Conservation (phyloP, 306 rosid genomes). For the Citrullus amarus region DNA sequence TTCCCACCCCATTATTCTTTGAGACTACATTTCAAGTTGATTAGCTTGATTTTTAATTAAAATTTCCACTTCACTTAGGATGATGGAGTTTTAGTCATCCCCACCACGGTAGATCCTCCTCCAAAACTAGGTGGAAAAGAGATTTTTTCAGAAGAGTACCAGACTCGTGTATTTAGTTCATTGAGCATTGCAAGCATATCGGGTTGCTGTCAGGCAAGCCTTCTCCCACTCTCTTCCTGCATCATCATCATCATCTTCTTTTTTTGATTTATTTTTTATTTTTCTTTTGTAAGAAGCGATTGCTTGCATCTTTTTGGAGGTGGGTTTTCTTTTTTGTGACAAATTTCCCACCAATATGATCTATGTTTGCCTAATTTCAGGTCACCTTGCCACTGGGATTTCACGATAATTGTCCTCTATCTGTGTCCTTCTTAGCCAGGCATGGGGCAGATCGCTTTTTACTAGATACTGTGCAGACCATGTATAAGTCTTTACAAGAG, state of each 20-base stretch:
- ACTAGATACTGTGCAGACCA: conserved; percentile 55
- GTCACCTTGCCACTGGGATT: conserved; percentile 76
- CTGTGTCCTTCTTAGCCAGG: conserved; percentile 87
- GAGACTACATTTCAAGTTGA: not conserved
- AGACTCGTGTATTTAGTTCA: conserved; percentile 47
- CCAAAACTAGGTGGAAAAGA: conserved; percentile 86
- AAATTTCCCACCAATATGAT: not conserved
- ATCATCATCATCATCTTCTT: no score
- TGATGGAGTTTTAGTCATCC: conserved; percentile 89
- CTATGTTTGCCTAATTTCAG: conserved; percentile 34
- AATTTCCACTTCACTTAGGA: conserved; percentile 36
- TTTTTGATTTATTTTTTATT: not conserved
- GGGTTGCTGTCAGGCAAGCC: conserved; percentile 87
- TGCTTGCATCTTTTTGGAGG: not conserved
- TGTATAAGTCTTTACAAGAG: conserved; percentile 63
- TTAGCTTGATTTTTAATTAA: not conserved
- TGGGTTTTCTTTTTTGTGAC: not conserved
- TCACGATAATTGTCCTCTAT: conserved; percentile 60
- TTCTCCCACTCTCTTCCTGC: not conserved
- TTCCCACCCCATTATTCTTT: not conserved
- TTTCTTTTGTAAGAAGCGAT: not conserved
- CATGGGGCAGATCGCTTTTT: conserved; percentile 94
- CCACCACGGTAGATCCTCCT: conserved; percentile 83
- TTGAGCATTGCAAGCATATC: conserved; percentile 89
- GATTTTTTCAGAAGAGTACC: conserved; percentile 56